Evolutionary conservation across 768 basidiomycete genomes (phyloP).

Genomic region (Collybia mongolica): DNA sequence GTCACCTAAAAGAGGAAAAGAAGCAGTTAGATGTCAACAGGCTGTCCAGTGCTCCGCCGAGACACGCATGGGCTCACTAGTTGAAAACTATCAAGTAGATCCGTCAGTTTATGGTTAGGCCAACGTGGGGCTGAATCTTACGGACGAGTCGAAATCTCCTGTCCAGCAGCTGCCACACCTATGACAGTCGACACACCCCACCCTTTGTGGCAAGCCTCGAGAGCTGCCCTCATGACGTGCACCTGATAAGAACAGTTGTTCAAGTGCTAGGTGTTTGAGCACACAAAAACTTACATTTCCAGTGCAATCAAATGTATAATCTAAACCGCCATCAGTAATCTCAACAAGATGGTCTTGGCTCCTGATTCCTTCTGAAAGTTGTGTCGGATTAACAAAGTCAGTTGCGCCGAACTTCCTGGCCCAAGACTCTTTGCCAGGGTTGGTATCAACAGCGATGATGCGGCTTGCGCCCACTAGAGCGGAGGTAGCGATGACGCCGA

Average conservation of each 20-base stretch:
- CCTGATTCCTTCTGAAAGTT: slow-evolving; percentile 72
- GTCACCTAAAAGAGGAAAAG: slow-evolving; percentile 55
- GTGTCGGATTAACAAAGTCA: slow-evolving; percentile 85
- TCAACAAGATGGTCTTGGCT: slow-evolving; percentile 91
- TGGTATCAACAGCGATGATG: slow-evolving; percentile 91
- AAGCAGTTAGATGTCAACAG: background rate
- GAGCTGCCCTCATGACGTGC: slow-evolving; percentile 89
- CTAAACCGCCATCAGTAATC: slow-evolving; percentile 94
- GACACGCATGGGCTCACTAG: slow-evolving; percentile 30
- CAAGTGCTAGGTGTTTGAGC: slow-evolving; percentile 2
- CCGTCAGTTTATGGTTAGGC: background rate
- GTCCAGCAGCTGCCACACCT: slow-evolving; percentile 95
- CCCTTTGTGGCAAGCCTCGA: slow-evolving; percentile 99
- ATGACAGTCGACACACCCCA: slow-evolving; percentile 98
- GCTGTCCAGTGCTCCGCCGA: no score
- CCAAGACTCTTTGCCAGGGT: slow-evolving; percentile 83
- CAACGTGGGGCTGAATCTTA: slow-evolving; percentile 33
- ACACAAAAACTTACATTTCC: slow-evolving; percentile 57
- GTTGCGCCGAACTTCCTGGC: slow-evolving; percentile 92
- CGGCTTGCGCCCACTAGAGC: slow-evolving; percentile 76
- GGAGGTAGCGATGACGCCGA: slow-evolving; percentile 87
- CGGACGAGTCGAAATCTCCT: slow-evolving; percentile 91
- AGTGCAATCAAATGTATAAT: slow-evolving; percentile 97
- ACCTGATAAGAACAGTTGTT: slow-evolving; percentile 42
- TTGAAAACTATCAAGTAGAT: slow-evolving; percentile 42